Base-by-base conservation (phyloP, 2,329 filamentous ascomycete genomes). In the Calonectria multiphialidica region DNA sequence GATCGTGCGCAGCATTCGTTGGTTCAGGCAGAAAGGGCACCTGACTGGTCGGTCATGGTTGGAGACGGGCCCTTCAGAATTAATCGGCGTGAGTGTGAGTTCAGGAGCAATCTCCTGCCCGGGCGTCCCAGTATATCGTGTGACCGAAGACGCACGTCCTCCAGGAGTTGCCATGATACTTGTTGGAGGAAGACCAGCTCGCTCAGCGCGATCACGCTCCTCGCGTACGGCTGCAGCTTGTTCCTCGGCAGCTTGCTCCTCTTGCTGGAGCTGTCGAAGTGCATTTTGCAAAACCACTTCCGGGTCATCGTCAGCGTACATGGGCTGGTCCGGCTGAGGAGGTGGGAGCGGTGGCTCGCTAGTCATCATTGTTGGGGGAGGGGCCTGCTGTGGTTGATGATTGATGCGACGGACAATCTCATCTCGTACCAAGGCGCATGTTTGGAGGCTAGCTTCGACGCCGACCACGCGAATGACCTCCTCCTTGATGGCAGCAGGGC, bases 21-120 rank as follows among this genome's bases (percentile, higher is more conserved):
- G 88, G 75, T 91, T 92, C 42, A 92, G 86, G 73, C 90, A 92
- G 75, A 90, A 92, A 1, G 90, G 90, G 74, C 90, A 92, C 21
- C 90, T 85, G 33, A 90, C 80, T 2, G 90, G 88, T 23, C 86
- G 81, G 42, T 91, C 88, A 37, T 84, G 83, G 7, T 82, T 81
- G 5, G 87, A 83, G 33, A 88, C 79, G 9, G 88, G 86, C 5
- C 82, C 85, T 18, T 86, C 86, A 18, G 87, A 86, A 33, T 88
- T 86, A 59, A 90, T 90, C 2, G 89, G 89, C 3, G 89, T 90
- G 47, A 91, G 83, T 5, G 86, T 89, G 40, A 91, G 83, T 42
- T 89, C 87, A 5, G 79, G 76, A 3, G 75, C 73, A 47, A 85
- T 72, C 7, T 85, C 83, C 37, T 84, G 83, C 0, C 77, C 80